Evolutionary conservation across 2,329 filamentous ascomycete genomes (phyloP).

Genomic region (Penicillium hesseltinei): DNA sequence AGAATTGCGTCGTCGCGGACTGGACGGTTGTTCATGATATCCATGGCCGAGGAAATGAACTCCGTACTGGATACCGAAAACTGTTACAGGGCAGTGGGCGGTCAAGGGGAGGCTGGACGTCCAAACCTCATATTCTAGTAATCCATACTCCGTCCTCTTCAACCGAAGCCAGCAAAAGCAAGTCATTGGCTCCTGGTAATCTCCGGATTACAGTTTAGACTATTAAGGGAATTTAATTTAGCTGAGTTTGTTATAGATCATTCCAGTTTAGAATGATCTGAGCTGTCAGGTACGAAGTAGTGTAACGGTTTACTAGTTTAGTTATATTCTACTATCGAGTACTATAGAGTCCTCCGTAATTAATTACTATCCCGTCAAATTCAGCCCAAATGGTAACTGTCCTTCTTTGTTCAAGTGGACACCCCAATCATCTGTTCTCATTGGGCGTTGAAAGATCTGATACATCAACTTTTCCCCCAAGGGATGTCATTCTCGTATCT

Average conservation of each 20-base stretch:
- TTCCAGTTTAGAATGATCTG: not conserved
- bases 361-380: no score
- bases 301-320: not conserved
- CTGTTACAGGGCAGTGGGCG: no score
- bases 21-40: no score
- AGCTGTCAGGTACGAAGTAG: not conserved
- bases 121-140: no score
- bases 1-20: no score
- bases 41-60: no score
- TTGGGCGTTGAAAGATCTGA: not conserved
- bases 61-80: no score
- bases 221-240: not conserved
- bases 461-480: not conserved
- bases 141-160: not conserved
- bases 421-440: not conserved
- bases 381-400: no score
- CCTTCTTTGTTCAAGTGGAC: not conserved
- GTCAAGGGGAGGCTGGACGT: no score
- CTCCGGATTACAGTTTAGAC: not conserved
- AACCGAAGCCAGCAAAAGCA: not conserved
- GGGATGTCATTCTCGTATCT: not conserved
- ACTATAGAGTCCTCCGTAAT: no score
- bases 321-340: not conserved
- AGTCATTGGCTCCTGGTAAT: constrained; percentile 1
- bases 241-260: constrained; percentile 5